A percentile compares a stretch with the other conserved stretches of the same genome.
Evolutionary conservation across 2,329 filamentous ascomycete genomes (phyloP).

Genomic region (Xylaria digitata): DNA sequence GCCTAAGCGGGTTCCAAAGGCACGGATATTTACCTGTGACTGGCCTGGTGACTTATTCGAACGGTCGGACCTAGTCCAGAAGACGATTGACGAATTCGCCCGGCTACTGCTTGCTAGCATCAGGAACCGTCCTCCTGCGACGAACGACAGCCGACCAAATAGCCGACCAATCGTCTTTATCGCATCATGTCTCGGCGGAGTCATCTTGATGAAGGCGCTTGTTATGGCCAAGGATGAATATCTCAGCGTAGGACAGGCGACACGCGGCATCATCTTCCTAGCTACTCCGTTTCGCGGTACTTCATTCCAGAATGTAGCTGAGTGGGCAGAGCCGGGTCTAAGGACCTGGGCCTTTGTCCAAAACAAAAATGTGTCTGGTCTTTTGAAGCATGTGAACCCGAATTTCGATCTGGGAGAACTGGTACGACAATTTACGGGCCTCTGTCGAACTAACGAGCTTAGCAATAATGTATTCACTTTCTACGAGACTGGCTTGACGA

Average conservation of each 20-base stretch:
- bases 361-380: neutral
- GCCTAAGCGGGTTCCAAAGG: constrained; percentile 6
- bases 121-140: neutral
- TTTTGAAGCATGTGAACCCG: neutral
- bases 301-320: constrained; percentile 9
- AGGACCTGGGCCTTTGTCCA: neutral
- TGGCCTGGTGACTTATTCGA: constrained; percentile 11
- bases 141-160: neutral
- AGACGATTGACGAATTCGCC: constrained; percentile 10
- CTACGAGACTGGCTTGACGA: constrained; percentile 19
- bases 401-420: neutral
- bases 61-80: neutral
- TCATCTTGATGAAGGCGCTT: constrained; percentile 15
- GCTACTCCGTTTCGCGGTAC: constrained; percentile 18
- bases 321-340: constrained; percentile 4
- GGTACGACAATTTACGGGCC: neutral
- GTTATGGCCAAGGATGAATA: neutral
- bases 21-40: constrained; percentile 19
- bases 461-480: neutral
- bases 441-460: neutral
- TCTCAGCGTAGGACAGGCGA: neutral
- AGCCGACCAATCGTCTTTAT: constrained; percentile 19
- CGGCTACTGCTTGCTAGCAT: neutral
- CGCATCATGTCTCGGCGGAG: constrained; percentile 16
- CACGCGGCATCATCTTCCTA: constrained; percentile 17